Base-by-base conservation (phyloP, 805 yeast species). In the Metschnikowia cerradonensis region DNA sequence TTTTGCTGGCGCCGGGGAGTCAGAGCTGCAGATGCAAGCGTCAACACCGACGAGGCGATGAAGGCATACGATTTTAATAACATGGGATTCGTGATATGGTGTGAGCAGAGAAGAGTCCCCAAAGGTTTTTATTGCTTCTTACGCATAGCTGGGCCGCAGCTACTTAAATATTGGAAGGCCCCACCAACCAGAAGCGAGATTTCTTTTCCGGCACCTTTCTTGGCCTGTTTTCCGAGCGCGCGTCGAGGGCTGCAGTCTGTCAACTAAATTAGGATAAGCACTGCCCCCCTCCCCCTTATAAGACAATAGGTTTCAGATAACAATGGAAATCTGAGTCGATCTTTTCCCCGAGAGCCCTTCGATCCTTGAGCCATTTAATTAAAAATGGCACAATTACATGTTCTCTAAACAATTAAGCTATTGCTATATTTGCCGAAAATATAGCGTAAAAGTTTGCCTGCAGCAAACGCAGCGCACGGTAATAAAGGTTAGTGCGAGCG, bases 1-100 rank as follows among this genome's bases (percentile, higher is more conserved):
- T 30, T 34, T 26, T 36, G 41, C 4, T 37, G 43, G 14, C 36
- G 22, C 19, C n/a, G 41, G 17, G 55, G 52, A 3, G 41, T 26
- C 20, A 23, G 41, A 23, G 50, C 49, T 23, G 56, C 55, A 22
- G 55, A 43, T 8, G 50, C 47, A 11, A 49, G 38, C 19, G 51
- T 23, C 19, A 44, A 49, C 22, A 45, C 33, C 34, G 51, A 30
- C 15, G 49, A 46, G 14, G 45, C 47, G 30, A 38, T 10, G 11
- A 37, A 8, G 8, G 43, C 22, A n/a, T 36, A 37, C 20, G 31
- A 37, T 31, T 37, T 45, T 11, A 37, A 32, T 15, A 45, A 44
- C 47, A 44, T 44, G 34, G 20, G 14, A 13, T n/a, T 33, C 6
- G 20, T 20, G 26, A 3, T n/a, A 33, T 14, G 2, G 37, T 32